Evolutionary conservation across 805 yeast species (phyloP).

Genomic region (Scheffersomyces amazonensis): DNA sequence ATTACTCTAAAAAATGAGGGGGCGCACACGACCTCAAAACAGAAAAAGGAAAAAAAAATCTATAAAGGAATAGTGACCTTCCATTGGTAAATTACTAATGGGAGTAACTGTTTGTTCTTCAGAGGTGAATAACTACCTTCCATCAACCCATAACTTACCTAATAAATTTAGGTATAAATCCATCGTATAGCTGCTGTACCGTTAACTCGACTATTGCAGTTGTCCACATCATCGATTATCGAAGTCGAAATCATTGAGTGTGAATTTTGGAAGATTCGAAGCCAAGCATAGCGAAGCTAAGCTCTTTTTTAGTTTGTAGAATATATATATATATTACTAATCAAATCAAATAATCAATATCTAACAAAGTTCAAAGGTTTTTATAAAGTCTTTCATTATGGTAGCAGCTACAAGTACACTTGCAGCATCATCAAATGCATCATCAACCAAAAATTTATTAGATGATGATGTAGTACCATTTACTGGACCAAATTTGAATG

Average conservation of each 20-base stretch:
- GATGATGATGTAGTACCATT: conserved; percentile 25
- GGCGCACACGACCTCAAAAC: conserved; percentile 36
- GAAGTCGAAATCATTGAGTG: no score
- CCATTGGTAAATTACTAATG: neutral
- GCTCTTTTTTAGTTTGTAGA: no score
- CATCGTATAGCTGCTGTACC: neutral
- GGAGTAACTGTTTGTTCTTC: neutral
- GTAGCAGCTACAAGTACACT: neutral
- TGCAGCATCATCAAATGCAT: neutral
- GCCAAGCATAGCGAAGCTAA: no score
- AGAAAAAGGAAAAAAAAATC: neutral
- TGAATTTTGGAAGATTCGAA: no score
- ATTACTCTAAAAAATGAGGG: conserved; percentile 97
- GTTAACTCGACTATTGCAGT: conserved; percentile 1
- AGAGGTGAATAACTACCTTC: neutral
- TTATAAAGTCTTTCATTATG: neutral
- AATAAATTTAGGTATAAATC: neutral
- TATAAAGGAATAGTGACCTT: neutral
- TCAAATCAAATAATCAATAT: no score
- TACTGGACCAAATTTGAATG: conserved; percentile 79
- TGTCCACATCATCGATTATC: no score
- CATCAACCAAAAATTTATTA: neutral
- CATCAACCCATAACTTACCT: neutral
- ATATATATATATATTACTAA: no score
- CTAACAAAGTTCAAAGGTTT: no score